A percentile compares a stretch with the other conserved stretches of the same genome.
phyloP scores from a whole-genome alignment of 2,329 filamentous ascomycete genomes.

The Scedosporium aurantiacum region DNA sequence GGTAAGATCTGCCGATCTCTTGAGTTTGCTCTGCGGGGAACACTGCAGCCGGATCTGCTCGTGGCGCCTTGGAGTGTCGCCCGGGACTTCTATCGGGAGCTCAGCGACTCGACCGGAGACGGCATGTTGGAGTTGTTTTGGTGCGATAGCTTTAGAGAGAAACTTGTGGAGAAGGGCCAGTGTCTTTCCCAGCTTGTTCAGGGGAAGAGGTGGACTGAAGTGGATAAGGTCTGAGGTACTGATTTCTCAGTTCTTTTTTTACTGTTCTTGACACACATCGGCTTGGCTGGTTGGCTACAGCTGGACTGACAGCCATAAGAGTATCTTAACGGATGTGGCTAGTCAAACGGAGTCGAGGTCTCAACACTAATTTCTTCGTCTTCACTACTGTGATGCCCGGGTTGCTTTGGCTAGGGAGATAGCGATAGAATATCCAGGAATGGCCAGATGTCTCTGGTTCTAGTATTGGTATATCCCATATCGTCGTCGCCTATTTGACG shows the following conservation, averaged over 20 bases:
- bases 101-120: constrained; percentile 26
- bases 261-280: too few species aligned
- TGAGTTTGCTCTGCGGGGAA: constrained; percentile 32
- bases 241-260: not conserved
- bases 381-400: too few species aligned
- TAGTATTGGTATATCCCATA: too few species aligned
- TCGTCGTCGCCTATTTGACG: too few species aligned
- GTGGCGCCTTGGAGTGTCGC: constrained; percentile 30
- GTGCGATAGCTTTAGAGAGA: constrained; percentile 32
- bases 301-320: not conserved
- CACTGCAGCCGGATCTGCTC: constrained; percentile 35
- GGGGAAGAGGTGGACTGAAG: constrained; percentile 27
- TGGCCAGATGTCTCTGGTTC: too few species aligned
- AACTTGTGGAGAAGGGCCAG: constrained; percentile 28
- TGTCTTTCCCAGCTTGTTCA: constrained; percentile 27
- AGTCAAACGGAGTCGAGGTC: too few species aligned
- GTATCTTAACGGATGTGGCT: not conserved
- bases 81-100: constrained; percentile 28
- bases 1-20: constrained; percentile 39
- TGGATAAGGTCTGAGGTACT: constrained; percentile 13
- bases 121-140: constrained; percentile 35
- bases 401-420: too few species aligned
- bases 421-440: too few species aligned
- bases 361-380: too few species aligned
- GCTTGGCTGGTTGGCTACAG: too few species aligned